Evolutionary conservation across 2,329 filamentous ascomycete genomes (phyloP).

Genomic region (Microcera coccophila): DNA sequence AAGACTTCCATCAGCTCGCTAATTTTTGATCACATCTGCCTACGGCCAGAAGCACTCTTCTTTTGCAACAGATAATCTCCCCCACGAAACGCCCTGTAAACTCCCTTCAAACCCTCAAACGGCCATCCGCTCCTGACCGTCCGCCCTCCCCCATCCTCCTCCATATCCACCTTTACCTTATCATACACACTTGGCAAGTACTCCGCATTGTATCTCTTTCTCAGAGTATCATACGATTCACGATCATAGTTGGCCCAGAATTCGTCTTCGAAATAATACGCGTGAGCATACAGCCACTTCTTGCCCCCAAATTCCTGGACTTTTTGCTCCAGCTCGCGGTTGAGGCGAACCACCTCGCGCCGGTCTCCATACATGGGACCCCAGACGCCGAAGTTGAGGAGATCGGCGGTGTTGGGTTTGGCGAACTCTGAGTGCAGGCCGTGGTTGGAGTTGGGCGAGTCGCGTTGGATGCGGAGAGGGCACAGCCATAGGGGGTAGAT

Average conservation of each 20-base stretch:
- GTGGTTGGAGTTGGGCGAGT: slow-evolving; percentile 39
- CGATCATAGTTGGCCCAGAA: slow-evolving; percentile 65
- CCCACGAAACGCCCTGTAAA: slow-evolving; percentile 42
- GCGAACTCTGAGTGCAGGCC: slow-evolving; percentile 48
- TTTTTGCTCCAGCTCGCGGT: slow-evolving; percentile 58
- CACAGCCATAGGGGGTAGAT: slow-evolving; percentile 58
- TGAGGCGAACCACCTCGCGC: slow-evolving; percentile 48
- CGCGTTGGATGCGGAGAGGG: slow-evolving; percentile 44
- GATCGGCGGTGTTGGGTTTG: slow-evolving; percentile 33
- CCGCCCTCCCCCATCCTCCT: slow-evolving; percentile 30
- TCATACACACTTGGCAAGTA: slow-evolving; percentile 63
- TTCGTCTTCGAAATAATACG: slow-evolving; percentile 63
- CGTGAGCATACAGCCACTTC: slow-evolving; percentile 68
- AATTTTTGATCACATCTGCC: too few relatives aligned
- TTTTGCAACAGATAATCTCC: slow-evolving; percentile 46
- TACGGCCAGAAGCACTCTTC: too few relatives aligned
- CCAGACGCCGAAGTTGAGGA: slow-evolving; percentile 64
- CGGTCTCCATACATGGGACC: slow-evolving; percentile 44
- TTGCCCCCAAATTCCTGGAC: slow-evolving; percentile 58
- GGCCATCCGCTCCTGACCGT: slow-evolving; percentile 39
- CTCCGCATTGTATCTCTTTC: slow-evolving; percentile 55
- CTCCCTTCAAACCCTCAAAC: slow-evolving; percentile 43
- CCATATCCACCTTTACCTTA: slow-evolving; percentile 56
- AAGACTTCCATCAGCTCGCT: too few relatives aligned
- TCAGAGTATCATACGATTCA: slow-evolving; percentile 54